Evolutionary conservation across 139 green algal species (phyloP).

Genomic region (Asterochloris sp.): DNA sequence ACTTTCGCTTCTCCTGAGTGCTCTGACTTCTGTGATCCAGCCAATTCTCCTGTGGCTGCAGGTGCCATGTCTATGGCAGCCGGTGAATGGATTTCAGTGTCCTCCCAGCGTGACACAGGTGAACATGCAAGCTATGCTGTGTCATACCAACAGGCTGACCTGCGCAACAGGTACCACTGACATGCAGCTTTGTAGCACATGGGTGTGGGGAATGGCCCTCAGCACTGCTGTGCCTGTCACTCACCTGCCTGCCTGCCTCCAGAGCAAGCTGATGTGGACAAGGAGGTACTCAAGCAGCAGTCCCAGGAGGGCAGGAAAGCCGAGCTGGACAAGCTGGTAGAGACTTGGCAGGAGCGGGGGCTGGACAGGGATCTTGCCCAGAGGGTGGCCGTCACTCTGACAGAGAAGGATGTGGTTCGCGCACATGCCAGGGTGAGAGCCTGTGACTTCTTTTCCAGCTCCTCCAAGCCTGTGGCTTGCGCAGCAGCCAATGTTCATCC

Average conservation of each 20-base stretch:
- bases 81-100: conserved; percentile 75
- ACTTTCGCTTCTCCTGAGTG: neutral
- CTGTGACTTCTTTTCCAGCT: neutral
- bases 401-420: conserved; percentile 73
- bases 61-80: conserved; percentile 39
- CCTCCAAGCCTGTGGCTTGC: neutral
- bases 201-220: neutral
- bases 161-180: too few species aligned
- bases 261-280: conserved; percentile 78
- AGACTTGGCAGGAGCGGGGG: conserved; percentile 72
- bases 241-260: too few species aligned
- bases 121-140: too few species aligned
- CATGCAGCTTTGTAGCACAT: too few species aligned
- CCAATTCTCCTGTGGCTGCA: neutral
- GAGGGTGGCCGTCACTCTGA: conserved; percentile 48
- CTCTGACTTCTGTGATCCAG: neutral
- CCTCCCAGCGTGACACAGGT: conserved; percentile 44
- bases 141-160: too few species aligned
- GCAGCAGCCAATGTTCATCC: neutral
- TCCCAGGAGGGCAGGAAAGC: conserved; percentile 43
- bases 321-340: conserved; percentile 72
- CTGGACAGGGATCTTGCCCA: conserved; percentile 56
- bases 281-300: conserved; percentile 64
- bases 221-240: too few species aligned
- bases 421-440: conserved; percentile 70